Conservation (phyloP, 352 stramenopile species). For the Phytophthora sp. region DNA sequence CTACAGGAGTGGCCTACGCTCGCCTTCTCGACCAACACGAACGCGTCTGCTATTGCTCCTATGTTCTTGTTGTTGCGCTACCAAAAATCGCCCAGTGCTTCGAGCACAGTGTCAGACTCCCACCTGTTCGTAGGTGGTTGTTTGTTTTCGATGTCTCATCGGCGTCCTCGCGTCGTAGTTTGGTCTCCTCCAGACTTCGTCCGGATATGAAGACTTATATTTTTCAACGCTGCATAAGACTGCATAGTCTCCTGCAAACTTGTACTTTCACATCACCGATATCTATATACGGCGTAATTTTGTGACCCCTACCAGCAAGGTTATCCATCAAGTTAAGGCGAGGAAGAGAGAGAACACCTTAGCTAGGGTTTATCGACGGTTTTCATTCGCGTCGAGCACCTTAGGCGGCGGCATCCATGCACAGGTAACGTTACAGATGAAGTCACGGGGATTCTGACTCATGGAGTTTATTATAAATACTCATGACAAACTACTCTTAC, state of each 20-base stretch:
- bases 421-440: background rate
- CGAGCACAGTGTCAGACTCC: background rate
- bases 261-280: background rate
- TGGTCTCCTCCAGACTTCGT: constrained; percentile 9
- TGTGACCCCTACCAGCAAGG: background rate
- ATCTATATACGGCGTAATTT: background rate
- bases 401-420: background rate
- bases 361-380: background rate
- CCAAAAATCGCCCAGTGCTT: too few species aligned
- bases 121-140: too few species aligned
- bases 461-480: constrained; percentile 43
- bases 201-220: background rate
- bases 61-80: too few species aligned
- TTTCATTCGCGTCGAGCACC: constrained; percentile 5
- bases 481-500: constrained; percentile 31
- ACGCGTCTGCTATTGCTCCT: too few species aligned
- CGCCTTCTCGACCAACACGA: too few species aligned
- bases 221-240: constrained; percentile 28
- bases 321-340: background rate
- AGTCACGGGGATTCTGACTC: background rate
- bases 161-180: constrained; percentile 23
- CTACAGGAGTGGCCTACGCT: too few species aligned
- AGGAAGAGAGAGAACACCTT: too few species aligned
- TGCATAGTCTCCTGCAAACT: background rate
- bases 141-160: background rate